Evolutionary conservation across 805 yeast species (phyloP), one percentile per base, ranked within the genome.

Genomic region (Spathaspora boniae): DNA sequence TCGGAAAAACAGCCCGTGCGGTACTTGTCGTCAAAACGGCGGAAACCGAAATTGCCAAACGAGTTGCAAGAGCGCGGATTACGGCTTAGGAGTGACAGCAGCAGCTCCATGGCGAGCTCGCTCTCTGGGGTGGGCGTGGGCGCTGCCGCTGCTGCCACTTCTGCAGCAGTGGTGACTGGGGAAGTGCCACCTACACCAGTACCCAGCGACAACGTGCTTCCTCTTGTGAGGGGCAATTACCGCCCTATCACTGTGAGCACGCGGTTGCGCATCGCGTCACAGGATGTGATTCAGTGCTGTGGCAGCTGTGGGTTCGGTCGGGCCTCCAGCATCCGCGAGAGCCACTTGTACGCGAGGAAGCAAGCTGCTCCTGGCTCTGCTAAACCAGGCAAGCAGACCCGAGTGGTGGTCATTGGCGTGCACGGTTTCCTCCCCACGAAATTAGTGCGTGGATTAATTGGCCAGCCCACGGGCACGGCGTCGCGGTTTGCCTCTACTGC

Each of bases 401-500:
- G 48, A 17, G 53, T 58, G 7, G 60, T 65, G 4, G 47, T 66
- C 5, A 50, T 67, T 17, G 61, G 65, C 2, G 52, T 63, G 9
- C 73, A 67, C 48, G 58, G 65, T 16, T 67, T 63, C 35, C 44
- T 65, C 19, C 73, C 73, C 6, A 56, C 54, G 12, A 65, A 66
- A 38, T 48, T 66, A 38, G 69, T 64, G 5, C 50, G 53, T 26
- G 53, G 62, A 3, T 38, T 58, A 18, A 55, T 67, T 9, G 68
- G 67, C 2, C 65, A 58, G 32, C 44, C 56, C 21, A 65, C 68
- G 1, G 70, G 72, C 1, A 62, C 44, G 37, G 56, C 71, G 4
- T 41, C 47, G 9, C 43, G 44, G 17, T 48, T 56, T 23, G 58
- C 59, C 6, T 49, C 51, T 24, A 44, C 45, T 19, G 66, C 70